Evolutionary conservation across 306 rosid genomes (phyloP).

Genomic region (Lathyrus aphaca): DNA sequence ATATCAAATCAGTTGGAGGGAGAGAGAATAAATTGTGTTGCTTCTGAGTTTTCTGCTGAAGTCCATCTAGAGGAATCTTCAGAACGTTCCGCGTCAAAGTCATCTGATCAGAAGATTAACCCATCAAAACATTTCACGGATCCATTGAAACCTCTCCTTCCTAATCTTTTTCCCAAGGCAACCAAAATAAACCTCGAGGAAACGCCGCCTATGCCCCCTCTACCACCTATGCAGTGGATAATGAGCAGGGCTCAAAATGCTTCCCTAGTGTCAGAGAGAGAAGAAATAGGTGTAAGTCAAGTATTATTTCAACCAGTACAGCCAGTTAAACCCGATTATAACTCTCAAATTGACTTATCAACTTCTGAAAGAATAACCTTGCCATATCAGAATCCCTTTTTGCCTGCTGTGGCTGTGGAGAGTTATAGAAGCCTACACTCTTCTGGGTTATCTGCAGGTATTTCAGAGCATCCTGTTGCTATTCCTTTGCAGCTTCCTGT

Average conservation of each 20-base stretch:
- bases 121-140: constrained; percentile 38
- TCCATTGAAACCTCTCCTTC: constrained; percentile 49
- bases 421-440: constrained; percentile 44
- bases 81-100: constrained; percentile 42
- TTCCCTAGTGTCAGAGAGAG: constrained; percentile 43
- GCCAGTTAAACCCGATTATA: constrained; percentile 45
- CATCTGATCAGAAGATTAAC: constrained; percentile 44
- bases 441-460: constrained; percentile 45
- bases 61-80: constrained; percentile 42
- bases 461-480: constrained; percentile 43
- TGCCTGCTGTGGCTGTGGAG: constrained; percentile 47
- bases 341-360: constrained; percentile 45
- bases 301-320: constrained; percentile 43
- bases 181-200: constrained; percentile 56
- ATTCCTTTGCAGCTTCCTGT: constrained; percentile 53
- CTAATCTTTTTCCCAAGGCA: constrained; percentile 48
- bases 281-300: constrained; percentile 43
- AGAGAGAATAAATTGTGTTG: constrained; percentile 38
- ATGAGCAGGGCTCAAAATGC: constrained; percentile 61
- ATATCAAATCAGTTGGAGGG: constrained; percentile 37
- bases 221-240: constrained; percentile 99
- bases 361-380: constrained; percentile 39
- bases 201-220: constrained; percentile 94
- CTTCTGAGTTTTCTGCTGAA: constrained; percentile 45
- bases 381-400: constrained; percentile 50